A percentile compares a stretch with the other conserved stretches of the same genome.
Evolutionary conservation across 306 rosid species (phyloP).

Genomic region (Fagus sylvatica): DNA sequence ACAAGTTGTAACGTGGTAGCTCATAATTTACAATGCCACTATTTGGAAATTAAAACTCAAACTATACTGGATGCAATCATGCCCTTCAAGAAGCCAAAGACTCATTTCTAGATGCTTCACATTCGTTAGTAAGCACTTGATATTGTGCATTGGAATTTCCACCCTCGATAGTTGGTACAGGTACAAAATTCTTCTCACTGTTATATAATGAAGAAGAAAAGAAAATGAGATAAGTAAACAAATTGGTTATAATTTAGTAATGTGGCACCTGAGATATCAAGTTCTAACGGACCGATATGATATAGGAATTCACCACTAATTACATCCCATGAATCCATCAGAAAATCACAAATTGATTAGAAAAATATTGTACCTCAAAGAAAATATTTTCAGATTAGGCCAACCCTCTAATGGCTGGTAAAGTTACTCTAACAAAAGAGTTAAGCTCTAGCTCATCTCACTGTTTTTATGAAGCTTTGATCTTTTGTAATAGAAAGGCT

Average conservation of each 20-base stretch:
- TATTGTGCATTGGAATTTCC: conserved; percentile 34
- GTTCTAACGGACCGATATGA: background rate
- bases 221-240: background rate
- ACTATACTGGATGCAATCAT: background rate
- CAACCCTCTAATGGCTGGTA: background rate
- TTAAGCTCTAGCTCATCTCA: background rate
- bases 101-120: conserved; percentile 19
- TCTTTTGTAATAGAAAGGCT: too few relatives aligned
- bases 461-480: background rate
- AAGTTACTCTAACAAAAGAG: background rate
- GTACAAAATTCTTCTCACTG: conserved; percentile 43
- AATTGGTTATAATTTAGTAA: background rate
- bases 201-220: background rate
- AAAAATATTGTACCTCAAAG: background rate
- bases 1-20: background rate
- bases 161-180: conserved; percentile 22
- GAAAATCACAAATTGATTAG: too few relatives aligned
- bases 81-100: conserved; percentile 25
- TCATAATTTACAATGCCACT: background rate
- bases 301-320: background rate
- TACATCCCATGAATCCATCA: too few relatives aligned
- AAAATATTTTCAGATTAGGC: background rate
- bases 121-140: conserved; percentile 39
- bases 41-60: background rate
- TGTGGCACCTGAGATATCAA: background rate